Evolutionary conservation across 108 stramenopile genomes (phyloP).

Genomic region (Skeletonema grethae): DNA sequence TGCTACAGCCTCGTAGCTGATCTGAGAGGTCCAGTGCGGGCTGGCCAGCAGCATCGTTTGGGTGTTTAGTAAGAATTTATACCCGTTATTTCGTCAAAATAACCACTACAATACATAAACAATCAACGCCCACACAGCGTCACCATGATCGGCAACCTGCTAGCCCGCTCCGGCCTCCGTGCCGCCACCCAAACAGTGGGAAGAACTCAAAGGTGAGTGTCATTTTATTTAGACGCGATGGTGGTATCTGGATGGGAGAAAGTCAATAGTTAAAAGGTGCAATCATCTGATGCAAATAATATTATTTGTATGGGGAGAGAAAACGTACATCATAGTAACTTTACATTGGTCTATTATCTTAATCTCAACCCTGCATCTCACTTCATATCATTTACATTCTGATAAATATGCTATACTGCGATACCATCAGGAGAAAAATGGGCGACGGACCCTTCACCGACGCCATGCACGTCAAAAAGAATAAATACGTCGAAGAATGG

Average conservation of each 20-base stretch:
- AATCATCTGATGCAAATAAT: not conserved
- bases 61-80: too few species aligned
- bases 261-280: not conserved
- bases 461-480: slow-evolving; percentile 77
- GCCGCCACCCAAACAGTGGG: slow-evolving; percentile 14
- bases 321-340: not conserved
- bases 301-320: too few species aligned
- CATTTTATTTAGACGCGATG: not conserved
- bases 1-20: too few species aligned
- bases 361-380: too few species aligned
- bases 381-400: too few species aligned
- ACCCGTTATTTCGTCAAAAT: too few species aligned
- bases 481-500: slow-evolving; percentile 88
- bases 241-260: not conserved
- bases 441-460: slow-evolving; percentile 77
- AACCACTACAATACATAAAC: too few species aligned
- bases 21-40: too few species aligned
- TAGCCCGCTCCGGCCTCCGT: slow-evolving; percentile 12
- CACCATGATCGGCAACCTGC: slow-evolving; percentile 14
- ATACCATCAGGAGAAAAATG: slow-evolving; percentile 57
- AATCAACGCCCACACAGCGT: not conserved
- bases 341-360: not conserved
- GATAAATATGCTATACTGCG: too few species aligned
- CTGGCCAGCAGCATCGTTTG: too few species aligned
- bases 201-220: slow-evolving; percentile 23